phyloP scores from a whole-genome alignment of 129 eudicot species.

The Artemisia tridentata region DNA sequence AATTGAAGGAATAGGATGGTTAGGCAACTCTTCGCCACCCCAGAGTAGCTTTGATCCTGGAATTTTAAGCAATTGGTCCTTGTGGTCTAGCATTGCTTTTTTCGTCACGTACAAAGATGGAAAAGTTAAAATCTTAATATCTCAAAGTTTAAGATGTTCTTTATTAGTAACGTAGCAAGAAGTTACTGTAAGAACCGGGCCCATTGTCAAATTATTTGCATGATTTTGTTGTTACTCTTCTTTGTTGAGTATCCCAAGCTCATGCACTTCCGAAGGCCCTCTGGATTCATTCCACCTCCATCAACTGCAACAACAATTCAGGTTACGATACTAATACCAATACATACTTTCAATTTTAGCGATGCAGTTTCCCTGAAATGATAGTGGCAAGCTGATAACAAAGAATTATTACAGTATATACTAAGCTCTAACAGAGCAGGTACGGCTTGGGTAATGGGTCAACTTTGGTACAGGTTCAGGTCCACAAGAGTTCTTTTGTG shows the following conservation, averaged over 20 bases:
- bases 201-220: conserved; percentile 79
- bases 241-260: conserved; percentile 95
- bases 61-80: conserved; percentile 60
- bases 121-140: neutral
- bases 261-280: conserved; percentile 82
- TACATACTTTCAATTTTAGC: conserved; percentile 30
- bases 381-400: conserved; percentile 2
- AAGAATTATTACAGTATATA: neutral
- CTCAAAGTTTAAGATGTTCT: neutral
- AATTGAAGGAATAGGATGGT: conserved; percentile 67
- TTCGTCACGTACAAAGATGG: conserved; percentile 54
- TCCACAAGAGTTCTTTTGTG: neutral
- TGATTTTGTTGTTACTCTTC: conserved; percentile 78
- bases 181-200: conserved; percentile 86
- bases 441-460: neutral
- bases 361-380: conserved; percentile 46
- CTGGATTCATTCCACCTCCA: conserved; percentile 98
- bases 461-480: neutral
- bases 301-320: conserved; percentile 50
- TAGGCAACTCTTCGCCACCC: conserved; percentile 79
- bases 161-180: neutral
- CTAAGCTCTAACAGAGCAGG: conserved; percentile 3
- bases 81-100: conserved; percentile 74
- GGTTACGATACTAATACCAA: neutral
- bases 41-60: conserved; percentile 75